Evolutionary conservation across 768 basidiomycete species (phyloP).

Genomic region (Daedaleopsis nitida): DNA sequence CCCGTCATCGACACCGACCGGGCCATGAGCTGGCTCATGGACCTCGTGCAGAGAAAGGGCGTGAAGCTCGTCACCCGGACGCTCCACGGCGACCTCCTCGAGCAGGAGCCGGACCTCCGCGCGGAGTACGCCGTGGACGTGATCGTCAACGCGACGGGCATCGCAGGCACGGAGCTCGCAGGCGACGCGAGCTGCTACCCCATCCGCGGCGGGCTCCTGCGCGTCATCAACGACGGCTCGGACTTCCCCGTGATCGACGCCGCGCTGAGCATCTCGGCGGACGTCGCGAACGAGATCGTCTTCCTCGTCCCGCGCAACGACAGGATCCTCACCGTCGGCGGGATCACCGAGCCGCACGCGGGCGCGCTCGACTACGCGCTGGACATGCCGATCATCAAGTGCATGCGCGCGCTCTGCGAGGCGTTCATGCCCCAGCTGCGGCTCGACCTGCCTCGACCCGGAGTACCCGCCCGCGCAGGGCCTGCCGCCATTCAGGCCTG

Average conservation of each 20-base stretch:
- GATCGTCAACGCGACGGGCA: constrained; percentile 41
- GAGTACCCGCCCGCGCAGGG: constrained; percentile 23
- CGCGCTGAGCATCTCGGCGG: constrained; percentile 3
- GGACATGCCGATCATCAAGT: constrained; percentile 20
- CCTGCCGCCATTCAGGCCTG: constrained; percentile 18
- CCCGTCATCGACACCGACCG: constrained; percentile 41
- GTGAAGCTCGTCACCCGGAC: constrained; percentile 31
- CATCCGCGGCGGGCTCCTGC: constrained; percentile 37
- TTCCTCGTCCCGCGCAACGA: constrained; percentile 35
- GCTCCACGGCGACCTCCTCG: constrained; percentile 35
- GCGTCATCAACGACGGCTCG: constrained; percentile 36
- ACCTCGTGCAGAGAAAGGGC: constrained; percentile 30
- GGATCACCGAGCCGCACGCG: constrained; percentile 24
- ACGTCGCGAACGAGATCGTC: constrained; percentile 33
- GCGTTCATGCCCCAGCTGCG: constrained; percentile 22
- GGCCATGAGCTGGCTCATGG: constrained; percentile 37
- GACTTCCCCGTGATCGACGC: constrained; percentile 38
- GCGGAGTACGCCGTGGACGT: constrained; percentile 31
- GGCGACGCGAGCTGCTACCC: constrained; percentile 38
- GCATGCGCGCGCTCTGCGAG: constrained; percentile 23
- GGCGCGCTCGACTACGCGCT: constrained; percentile 23
- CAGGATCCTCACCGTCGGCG: constrained; percentile 35
- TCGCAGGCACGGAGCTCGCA: constrained; percentile 34
- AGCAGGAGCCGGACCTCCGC: constrained; percentile 26
- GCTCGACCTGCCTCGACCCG: constrained; percentile 18